phyloP scores from a whole-genome alignment of 805 yeast species.

The Saturnispora serradocipensis region DNA sequence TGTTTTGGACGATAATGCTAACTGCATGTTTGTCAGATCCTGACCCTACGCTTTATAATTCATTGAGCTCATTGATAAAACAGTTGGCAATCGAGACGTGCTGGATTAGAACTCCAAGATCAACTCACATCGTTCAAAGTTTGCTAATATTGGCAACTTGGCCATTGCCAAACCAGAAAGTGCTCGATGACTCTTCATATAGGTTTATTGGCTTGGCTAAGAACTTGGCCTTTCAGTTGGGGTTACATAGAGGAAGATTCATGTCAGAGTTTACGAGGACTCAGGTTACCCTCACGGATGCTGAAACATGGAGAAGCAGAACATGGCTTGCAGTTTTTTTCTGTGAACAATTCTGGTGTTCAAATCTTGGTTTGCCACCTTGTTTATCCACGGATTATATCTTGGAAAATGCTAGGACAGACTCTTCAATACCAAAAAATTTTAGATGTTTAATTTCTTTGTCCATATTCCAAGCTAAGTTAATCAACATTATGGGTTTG shows the following conservation, averaged over 20 bases:
- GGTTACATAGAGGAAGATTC: constrained; percentile 85
- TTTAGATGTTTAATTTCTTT: constrained; percentile 65
- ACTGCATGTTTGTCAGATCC: constrained; percentile 84
- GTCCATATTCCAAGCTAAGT: constrained; percentile 74
- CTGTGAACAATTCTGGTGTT: constrained; percentile 86
- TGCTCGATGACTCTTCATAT: constrained; percentile 84
- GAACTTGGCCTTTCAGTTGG: constrained; percentile 73
- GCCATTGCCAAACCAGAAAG: constrained; percentile 91
- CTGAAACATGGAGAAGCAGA: constrained; percentile 89
- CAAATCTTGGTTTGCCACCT: constrained; percentile 81
- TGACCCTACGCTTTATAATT: constrained; percentile 70
- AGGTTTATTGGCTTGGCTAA: constrained; percentile 85
- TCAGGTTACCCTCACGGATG: constrained; percentile 80
- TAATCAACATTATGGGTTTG: constrained; percentile 80
- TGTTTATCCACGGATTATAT: constrained; percentile 75
- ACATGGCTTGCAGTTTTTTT: constrained; percentile 87
- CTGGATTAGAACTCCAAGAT: constrained; percentile 88
- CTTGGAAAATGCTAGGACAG: constrained; percentile 68
- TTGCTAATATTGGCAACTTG: constrained; percentile 74
- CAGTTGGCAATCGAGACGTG: constrained; percentile 87
- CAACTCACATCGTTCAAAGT: constrained; percentile 90
- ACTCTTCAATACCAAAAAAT: constrained; percentile 53
- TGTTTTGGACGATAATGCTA: constrained; percentile 86
- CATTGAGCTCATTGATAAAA: constrained; percentile 67
- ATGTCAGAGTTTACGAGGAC: constrained; percentile 85